A percentile compares a stretch with the other conserved stretches of the same genome.
These are phyloP conservation scores for Trichosporon sp. DNA, from an alignment of 1,284 basidiomycete genomes.

Conservation along the genomic window DNA sequence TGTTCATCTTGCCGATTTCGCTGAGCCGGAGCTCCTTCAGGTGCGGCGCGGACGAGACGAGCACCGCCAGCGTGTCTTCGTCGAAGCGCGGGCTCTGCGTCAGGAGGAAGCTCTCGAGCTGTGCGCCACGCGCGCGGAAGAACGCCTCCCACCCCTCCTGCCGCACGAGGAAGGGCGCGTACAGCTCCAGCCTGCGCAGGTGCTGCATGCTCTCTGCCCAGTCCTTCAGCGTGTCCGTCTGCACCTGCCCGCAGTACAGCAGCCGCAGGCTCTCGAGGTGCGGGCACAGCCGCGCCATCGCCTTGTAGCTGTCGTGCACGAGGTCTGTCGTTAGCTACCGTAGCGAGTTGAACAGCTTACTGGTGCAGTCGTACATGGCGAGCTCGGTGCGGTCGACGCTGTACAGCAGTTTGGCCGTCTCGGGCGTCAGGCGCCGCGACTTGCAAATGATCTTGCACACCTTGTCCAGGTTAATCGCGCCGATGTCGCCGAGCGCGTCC, in stretches of 20 bases:
- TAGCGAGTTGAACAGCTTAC: constrained; percentile 53
- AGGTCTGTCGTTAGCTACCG: constrained; percentile 56
- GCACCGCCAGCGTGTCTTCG: constrained; percentile 60
- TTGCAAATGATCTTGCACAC: constrained; percentile 81
- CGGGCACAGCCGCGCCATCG: constrained; percentile 72
- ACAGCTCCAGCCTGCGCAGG: constrained; percentile 70
- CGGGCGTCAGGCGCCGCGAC: constrained; percentile 73
- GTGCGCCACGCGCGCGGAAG: constrained; percentile 60
- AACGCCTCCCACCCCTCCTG: constrained; percentile 71
- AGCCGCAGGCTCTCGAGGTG: constrained; percentile 71
- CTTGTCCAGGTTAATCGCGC: constrained; percentile 70
- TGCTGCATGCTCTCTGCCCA: constrained; percentile 64
- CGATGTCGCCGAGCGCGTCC: constrained; percentile 83
- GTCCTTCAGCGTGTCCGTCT: constrained; percentile 61
- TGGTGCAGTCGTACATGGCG: constrained; percentile 83
- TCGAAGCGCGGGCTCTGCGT: constrained; percentile 86
- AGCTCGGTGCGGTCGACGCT: constrained; percentile 64
- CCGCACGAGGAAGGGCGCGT: constrained; percentile 83
- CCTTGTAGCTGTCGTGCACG: constrained; percentile 60
- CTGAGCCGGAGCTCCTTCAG: constrained; percentile 70
- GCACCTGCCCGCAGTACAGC: constrained; percentile 81
- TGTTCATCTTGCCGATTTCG: constrained; percentile 69
- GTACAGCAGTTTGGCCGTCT: constrained; percentile 81
- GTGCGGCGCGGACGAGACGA: constrained; percentile 61
- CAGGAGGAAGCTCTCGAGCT: constrained; percentile 70